Evolutionary conservation across 1,284 basidiomycete genomes (phyloP).

Genomic region (Malassezia vespertilionis): DNA sequence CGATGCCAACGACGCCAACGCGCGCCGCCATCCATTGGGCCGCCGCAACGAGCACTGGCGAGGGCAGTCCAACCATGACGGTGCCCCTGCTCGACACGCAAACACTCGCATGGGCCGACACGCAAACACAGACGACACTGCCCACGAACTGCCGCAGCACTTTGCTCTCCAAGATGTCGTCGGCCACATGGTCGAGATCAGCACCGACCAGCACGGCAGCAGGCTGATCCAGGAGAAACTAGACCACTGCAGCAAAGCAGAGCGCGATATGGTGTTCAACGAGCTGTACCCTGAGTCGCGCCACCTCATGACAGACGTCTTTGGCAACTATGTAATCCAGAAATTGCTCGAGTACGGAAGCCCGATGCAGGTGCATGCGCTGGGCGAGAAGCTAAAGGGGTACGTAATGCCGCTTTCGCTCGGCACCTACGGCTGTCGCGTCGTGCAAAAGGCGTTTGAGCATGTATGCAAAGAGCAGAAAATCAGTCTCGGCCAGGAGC

Average conservation of each 20-base stretch:
- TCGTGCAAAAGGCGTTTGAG: slow-evolving; percentile 56
- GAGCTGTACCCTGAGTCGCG: slow-evolving; percentile 76
- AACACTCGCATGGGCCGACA: not conserved
- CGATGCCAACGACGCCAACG: not conserved
- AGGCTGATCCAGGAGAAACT: slow-evolving; percentile 51
- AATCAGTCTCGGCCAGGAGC: slow-evolving; percentile 52
- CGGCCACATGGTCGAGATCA: slow-evolving; percentile 81
- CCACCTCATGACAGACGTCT: slow-evolving; percentile 81
- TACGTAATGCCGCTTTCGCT: slow-evolving; percentile 68
- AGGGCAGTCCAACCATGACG: no score
- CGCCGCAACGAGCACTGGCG: not conserved
- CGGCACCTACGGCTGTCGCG: slow-evolving; percentile 84
- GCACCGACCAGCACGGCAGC: slow-evolving; percentile 80
- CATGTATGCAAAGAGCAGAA: slow-evolving; percentile 28
- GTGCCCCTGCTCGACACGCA: no score
- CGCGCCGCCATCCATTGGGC: not conserved
- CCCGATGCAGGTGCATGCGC: slow-evolving; percentile 55
- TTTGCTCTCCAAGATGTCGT: slow-evolving; percentile 61
- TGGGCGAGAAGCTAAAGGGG: slow-evolving; percentile 68
- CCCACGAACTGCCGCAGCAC: slow-evolving; percentile 1
- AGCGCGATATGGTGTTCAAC: slow-evolving; percentile 59
- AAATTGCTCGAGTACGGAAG: slow-evolving; percentile 87
- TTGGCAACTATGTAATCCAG: slow-evolving; percentile 90
- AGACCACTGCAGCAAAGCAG: slow-evolving; percentile 58
- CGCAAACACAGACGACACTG: not conserved